These are phyloP conservation scores for Zarea fungicola DNA, from an alignment of 2,329 filamentous ascomycete genomes.

Conservation along the genomic window DNA sequence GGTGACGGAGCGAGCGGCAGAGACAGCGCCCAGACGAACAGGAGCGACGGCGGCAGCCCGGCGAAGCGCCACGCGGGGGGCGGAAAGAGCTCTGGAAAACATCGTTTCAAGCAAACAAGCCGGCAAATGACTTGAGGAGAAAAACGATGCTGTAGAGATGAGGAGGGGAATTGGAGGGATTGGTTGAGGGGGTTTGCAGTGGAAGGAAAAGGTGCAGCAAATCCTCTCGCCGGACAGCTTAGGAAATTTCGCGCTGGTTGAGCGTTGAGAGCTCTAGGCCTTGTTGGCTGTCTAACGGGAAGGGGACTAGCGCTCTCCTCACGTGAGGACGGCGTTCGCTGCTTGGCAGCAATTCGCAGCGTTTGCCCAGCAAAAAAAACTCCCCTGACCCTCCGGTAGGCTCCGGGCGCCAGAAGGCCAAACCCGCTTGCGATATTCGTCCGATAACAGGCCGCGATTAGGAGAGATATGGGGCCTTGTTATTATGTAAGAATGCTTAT, in stretches of 20 bases:
- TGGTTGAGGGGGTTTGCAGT: conserved; percentile 26
- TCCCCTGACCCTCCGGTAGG: conserved; percentile 14
- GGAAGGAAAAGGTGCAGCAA: conserved; percentile 23
- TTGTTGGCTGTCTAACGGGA: conserved; percentile 33
- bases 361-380: conserved; percentile 9
- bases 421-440: conserved; percentile 8
- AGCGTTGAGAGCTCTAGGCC: conserved; percentile 33
- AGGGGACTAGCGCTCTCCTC: conserved; percentile 19
- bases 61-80: conserved; percentile 52
- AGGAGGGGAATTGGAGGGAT: conserved; percentile 11
- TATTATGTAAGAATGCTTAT: background rate
- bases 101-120: conserved; percentile 38
- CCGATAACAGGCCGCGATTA: conserved; percentile 1
- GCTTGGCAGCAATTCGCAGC: background rate
- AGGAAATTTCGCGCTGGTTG: conserved; percentile 41
- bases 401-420: conserved; percentile 6
- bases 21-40: conserved; percentile 24
- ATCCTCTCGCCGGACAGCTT: conserved; percentile 30
- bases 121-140: conserved; percentile 2
- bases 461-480: conserved; percentile 5
- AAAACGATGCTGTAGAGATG: background rate
- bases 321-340: conserved; percentile 21
- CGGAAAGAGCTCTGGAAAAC: conserved; percentile 66
- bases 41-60: conserved; percentile 45
- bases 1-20: conserved; percentile 72